Percentiles rank a stretch among this genome's conserved stretches.
These are phyloP conservation scores for Kwoniella dejecticola DNA, from an alignment of 768 basidiomycete species.

Conservation along the genomic window DNA sequence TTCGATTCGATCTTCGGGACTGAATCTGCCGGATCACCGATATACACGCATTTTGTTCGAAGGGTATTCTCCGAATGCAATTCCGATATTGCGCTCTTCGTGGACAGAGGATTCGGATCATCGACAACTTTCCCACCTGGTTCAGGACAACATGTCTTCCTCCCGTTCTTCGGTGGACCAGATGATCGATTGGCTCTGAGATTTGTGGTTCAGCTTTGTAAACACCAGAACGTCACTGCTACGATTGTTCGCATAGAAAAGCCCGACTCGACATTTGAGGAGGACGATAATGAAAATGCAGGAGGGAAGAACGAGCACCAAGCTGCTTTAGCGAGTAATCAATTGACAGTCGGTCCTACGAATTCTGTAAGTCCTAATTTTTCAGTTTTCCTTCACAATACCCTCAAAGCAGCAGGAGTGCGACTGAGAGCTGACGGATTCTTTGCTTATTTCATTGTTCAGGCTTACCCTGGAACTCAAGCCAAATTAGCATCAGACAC, in stretches of 20 bases:
- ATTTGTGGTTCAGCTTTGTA: conserved; percentile 79
- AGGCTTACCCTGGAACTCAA: conserved; percentile 69
- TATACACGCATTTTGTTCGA: conserved; percentile 81
- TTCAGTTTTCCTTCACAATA: conserved; percentile 1
- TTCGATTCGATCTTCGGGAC: conserved; percentile 77
- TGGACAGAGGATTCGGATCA: conserved; percentile 68
- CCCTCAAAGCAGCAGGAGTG: not conserved
- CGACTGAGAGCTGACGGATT: not conserved
- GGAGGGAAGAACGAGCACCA: conserved; percentile 39
- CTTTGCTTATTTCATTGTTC: not conserved
- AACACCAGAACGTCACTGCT: conserved; percentile 67
- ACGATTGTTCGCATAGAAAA: conserved; percentile 68
- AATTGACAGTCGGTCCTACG: conserved; percentile 38
- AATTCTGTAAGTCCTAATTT: conserved; percentile 29
- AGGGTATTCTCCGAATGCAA: conserved; percentile 72
- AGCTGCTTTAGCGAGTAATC: conserved; percentile 46
- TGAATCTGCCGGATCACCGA: conserved; percentile 56
- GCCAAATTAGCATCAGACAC: conserved; percentile 73
- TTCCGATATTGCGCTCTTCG: conserved; percentile 78
- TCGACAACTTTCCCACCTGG: conserved; percentile 34
- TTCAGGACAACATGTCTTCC: conserved; percentile 67
- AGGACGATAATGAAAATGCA: conserved; percentile 6
- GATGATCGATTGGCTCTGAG: conserved; percentile 85
- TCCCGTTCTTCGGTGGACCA: conserved; percentile 92
- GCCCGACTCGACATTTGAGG: conserved; percentile 20